Base-by-base conservation (phyloP, 805 yeast species). In the Saccharomycopsis sp. region DNA sequence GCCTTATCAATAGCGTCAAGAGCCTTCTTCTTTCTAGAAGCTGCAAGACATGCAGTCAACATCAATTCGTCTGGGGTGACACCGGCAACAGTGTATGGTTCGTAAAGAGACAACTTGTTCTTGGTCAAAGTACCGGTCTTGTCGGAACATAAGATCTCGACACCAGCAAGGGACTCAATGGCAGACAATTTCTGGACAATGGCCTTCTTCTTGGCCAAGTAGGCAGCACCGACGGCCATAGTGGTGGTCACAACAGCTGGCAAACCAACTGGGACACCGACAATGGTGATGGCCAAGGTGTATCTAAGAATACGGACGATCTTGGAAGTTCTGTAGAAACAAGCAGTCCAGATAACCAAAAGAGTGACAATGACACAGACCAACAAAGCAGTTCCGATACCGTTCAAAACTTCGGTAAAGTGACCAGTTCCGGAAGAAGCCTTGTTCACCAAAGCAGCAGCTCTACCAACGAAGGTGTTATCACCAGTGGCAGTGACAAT, bases 161-260 rank as follows among this genome's bases (percentile, higher is more conserved):
- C 97, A 85, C 97, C 97, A 66, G 97, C 97, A 68, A 91, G 80
- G 64, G 97, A 91, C 79, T 91, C 97, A 79, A 91, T 91, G 66
- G 97, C 97, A 75, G 96, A 88, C 71, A 91, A 82, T 75, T 91
- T 91, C 79, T 91, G 97, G 70, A 91, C 97, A 81, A 91, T 91
- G 68, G 97, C 97, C 79, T 89, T 89, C 79, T 90, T 91, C 84
- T 90, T 89, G 70, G 97, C 97, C 72, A 91, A 81, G 87, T 91
- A 89, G 73, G 97, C 97, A 75, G 97, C 97, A 85, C 97, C 97
- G 77, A 91, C 97, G 76, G 97, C 97, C 97, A 91, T 90, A 75
- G 97, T 91, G 70, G 97, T 91, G 81, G 97, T 91, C 67, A 90
- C 97, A 72, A 91, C 97, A 74, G 96, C 97, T 75, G 97, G 97